Evolutionary conservation across 2,329 filamentous ascomycete species (phyloP), one percentile per base, ranked within the genome.

Genomic region (Tolypocladium cylindrosporum): DNA sequence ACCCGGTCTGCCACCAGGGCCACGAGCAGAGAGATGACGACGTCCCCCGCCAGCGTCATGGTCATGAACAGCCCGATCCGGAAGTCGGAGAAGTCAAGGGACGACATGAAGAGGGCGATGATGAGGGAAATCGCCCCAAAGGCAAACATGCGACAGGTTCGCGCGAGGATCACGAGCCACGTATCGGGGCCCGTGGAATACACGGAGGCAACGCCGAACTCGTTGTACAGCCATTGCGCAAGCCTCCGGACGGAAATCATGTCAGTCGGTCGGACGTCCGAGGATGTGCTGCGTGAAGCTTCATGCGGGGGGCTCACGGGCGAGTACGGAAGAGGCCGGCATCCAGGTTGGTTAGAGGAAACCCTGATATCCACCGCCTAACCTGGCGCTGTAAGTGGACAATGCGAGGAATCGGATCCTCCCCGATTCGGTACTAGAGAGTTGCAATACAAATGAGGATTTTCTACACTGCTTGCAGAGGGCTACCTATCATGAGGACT

Each of bases 61-160:
- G 80, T 85, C 83, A 87, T 85, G 63, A 87, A 86, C 8, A 86
- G 66, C 7, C 84, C 84, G 59, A 87, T 86, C 27, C 75, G 77
- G 34, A 79, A 73, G 66, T 86, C 83, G 0, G 82, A 75, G 57
- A 85, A 78, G 0, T 73, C 70, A 14, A 87, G 69, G 24, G 78
- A 76, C 8, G 80, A 77, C 55, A 87, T 79, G 66, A 85, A 86
- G 19, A 84, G 79, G 13, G 82, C 84, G 51, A 87, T 74, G 55
- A 86, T 81, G 51, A 87, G 74, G 0, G 83, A 79, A 24, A 78
- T 80, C 57, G 80, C 79, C 54, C 84, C 83, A 61, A 85, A 86
- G n/a, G 84, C 83, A 62, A 86, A 83, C 71, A 87, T 81, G 57
- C 84, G 83, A 59, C 72, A 75, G 34, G 72, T 72, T 31, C 82